phyloP scores from a whole-genome alignment of 192 early-diverging fungal species.

The Umbelopsis sp. region DNA sequence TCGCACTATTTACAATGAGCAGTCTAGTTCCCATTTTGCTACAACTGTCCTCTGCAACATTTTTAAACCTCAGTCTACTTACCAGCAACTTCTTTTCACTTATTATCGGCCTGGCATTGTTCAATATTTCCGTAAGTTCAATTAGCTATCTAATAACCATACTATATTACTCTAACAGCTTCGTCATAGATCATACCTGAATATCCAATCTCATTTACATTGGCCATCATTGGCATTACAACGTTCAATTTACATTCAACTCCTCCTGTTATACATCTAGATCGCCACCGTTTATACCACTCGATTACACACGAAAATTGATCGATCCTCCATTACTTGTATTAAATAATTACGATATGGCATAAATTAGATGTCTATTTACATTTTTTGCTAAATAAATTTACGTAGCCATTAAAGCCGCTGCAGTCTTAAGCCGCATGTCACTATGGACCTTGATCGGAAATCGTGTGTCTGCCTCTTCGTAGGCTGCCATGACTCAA shows the following conservation, averaged over 20 bases:
- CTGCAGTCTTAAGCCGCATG: background rate
- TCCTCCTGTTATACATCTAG: background rate
- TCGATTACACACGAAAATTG: conserved; percentile 8
- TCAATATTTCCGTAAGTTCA: background rate
- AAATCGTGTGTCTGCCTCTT: background rate
- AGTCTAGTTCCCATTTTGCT: conserved; percentile 27
- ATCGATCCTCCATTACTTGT: no score
- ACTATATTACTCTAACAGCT: background rate
- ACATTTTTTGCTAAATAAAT: no score
- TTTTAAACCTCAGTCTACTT: conserved; percentile 32
- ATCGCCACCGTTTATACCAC: background rate
- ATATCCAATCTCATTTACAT: conserved; percentile 31
- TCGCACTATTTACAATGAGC: conserved; percentile 30
- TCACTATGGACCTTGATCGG: background rate
- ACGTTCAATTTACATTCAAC: conserved; percentile 16
- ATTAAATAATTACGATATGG: no score
- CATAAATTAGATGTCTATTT: no score
- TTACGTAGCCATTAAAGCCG: background rate
- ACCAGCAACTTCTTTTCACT: conserved; percentile 39
- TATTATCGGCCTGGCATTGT: conserved; percentile 24
- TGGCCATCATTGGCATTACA: conserved; percentile 21
- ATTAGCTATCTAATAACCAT: background rate
- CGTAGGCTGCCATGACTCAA: background rate
- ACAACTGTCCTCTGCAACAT: conserved; percentile 23
- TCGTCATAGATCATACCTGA: conserved; percentile 24